These are phyloP conservation scores for Lipomyces orientalis DNA, from an alignment of 805 yeast genomes.

Conservation along the genomic window DNA sequence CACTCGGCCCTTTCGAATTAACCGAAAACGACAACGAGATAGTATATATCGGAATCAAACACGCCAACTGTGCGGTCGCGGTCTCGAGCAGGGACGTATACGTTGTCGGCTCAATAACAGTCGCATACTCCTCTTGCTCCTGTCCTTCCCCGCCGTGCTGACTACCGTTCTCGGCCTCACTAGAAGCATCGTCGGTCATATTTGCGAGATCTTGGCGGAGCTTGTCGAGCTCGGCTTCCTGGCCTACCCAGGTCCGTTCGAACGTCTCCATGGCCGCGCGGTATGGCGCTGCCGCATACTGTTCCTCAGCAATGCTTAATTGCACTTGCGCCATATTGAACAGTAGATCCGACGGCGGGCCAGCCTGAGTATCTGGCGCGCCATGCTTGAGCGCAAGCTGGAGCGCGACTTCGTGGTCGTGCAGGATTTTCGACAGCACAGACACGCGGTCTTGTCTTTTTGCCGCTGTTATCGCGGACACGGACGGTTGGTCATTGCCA, in stretches of 20 bases:
- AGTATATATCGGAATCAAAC: constrained; percentile 35
- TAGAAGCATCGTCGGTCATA: neutral
- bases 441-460: constrained; percentile 22
- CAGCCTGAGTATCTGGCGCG: neutral
- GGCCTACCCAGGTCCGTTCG: constrained; percentile 30
- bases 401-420: constrained; percentile 29
- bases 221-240: constrained; percentile 22
- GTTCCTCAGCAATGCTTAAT: constrained; percentile 35
- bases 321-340: constrained; percentile 36
- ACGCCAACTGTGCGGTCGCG: constrained; percentile 32
- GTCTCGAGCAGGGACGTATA: constrained; percentile 33
- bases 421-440: constrained; percentile 21
- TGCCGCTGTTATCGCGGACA: constrained; percentile 9
- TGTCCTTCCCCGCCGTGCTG: constrained; percentile 5
- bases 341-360: constrained; percentile 30
- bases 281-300: constrained; percentile 22
- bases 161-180: neutral
- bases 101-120: constrained; percentile 35
- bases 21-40: constrained; percentile 22
- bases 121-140: constrained; percentile 28
- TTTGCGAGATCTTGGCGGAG: constrained; percentile 12
- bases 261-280: constrained; percentile 26
- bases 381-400: constrained; percentile 12
- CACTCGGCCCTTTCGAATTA: constrained; percentile 3
- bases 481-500: neutral